A percentile compares a stretch with the other conserved stretches of the same genome.
phyloP scores from a whole-genome alignment of 2,329 filamentous ascomycete genomes.

The Curvularia eragrostidis region DNA sequence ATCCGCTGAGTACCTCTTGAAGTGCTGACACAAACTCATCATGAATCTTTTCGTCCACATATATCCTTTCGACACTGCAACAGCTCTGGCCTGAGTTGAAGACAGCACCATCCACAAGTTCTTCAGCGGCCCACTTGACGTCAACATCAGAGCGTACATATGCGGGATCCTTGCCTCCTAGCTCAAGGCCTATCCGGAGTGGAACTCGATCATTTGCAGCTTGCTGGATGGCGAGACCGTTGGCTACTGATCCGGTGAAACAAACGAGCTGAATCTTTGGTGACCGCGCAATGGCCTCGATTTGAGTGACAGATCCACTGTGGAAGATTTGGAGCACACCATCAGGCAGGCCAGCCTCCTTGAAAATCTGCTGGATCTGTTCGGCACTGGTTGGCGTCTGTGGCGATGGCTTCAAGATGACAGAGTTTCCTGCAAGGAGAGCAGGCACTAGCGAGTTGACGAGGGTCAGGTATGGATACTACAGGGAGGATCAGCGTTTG shows the following conservation, averaged over 20 bases:
- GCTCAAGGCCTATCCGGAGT: constrained; percentile 85
- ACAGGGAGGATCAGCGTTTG: constrained; percentile 27
- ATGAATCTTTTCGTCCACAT: constrained; percentile 85
- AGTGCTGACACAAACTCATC: constrained; percentile 80
- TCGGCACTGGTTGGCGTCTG: constrained; percentile 94
- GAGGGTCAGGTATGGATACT: constrained; percentile 95
- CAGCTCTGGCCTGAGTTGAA: constrained; percentile 99
- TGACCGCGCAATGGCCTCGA: constrained; percentile 79
- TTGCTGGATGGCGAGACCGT: constrained; percentile 83
- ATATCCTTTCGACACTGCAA: constrained; percentile 90
- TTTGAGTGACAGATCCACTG: constrained; percentile 76
- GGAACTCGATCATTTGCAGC: constrained; percentile 80
- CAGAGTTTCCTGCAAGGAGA: constrained; percentile 86
- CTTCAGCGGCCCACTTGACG: constrained; percentile 86
- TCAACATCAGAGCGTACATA: constrained; percentile 89
- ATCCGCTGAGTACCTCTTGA: constrained; percentile 77
- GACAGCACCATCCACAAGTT: constrained; percentile 93
- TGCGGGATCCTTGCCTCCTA: constrained; percentile 93
- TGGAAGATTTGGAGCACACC: constrained; percentile 94
- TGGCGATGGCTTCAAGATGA: constrained; percentile 93
- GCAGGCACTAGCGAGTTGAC: constrained; percentile 93
- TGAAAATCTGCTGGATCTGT: constrained; percentile 77
- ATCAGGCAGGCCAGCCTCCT: constrained; percentile 78
- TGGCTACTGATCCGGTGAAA: constrained; percentile 92
- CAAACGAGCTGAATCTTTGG: constrained; percentile 81